A percentile compares a stretch with the other conserved stretches of the same genome.
Evolutionary conservation across 2,329 filamentous ascomycete species (phyloP).

Genomic region (Colletotrichum sublineola): DNA sequence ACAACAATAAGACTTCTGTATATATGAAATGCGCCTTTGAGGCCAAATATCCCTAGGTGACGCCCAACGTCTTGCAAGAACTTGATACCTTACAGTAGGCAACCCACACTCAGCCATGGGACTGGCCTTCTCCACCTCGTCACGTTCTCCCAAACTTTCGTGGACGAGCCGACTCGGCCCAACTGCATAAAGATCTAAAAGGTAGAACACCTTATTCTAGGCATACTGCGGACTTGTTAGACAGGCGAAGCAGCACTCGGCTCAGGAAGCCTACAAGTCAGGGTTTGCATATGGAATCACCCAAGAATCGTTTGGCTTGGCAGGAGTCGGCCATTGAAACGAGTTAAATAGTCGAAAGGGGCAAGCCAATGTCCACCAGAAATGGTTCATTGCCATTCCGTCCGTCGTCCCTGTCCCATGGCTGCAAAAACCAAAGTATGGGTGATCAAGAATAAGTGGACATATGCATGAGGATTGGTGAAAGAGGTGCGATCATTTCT

Average conservation of each 20-base stretch:
- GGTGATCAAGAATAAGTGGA: slow-evolving; percentile 49
- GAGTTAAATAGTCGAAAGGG: neutral
- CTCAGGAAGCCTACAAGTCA: slow-evolving; percentile 62
- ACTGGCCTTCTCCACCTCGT: too few species aligned
- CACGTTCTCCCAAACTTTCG: too few species aligned
- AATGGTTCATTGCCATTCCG: neutral
- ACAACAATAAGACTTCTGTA: too few species aligned
- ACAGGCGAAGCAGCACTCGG: slow-evolving; percentile 58
- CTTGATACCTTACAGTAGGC: too few species aligned
- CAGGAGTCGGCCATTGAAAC: neutral
- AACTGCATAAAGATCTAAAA: slow-evolving; percentile 62
- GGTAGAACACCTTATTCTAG: slow-evolving; percentile 61
- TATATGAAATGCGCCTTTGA: too few species aligned
- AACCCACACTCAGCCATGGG: too few species aligned
- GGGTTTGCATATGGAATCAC: slow-evolving; percentile 69
- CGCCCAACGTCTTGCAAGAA: too few species aligned
- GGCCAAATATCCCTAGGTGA: too few species aligned
- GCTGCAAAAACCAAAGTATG: neutral
- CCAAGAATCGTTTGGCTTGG: slow-evolving; percentile 44
- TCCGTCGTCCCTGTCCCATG: slow-evolving; percentile 42
- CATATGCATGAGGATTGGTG: slow-evolving; percentile 74
- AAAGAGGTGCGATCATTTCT: slow-evolving; percentile 74
- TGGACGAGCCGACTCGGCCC: too few species aligned
- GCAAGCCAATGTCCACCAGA: neutral
- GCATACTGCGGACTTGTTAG: slow-evolving; percentile 52